Conservation (phyloP, 768 basidiomycete genomes). For the Pleurotus platypus region DNA sequence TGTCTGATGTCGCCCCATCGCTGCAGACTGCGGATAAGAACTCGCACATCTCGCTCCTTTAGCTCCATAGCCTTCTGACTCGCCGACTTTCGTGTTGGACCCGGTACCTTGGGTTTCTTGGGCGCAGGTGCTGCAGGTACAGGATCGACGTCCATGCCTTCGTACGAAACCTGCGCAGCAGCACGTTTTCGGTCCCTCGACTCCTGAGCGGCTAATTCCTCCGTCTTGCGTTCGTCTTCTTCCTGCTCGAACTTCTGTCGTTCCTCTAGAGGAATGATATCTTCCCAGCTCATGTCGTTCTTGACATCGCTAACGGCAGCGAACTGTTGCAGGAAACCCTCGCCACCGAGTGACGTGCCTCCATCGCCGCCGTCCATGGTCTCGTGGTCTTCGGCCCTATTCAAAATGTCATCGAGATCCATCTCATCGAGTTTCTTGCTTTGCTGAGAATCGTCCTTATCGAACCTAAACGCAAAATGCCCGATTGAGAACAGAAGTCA, state of each 20-base stretch:
- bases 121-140: constrained; percentile 54
- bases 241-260: constrained; percentile 82
- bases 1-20: constrained; percentile 97
- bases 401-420: constrained; percentile 98
- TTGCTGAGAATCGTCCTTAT: constrained; percentile 92
- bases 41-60: constrained; percentile 96
- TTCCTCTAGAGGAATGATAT: constrained; percentile 94
- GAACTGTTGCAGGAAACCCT: constrained; percentile 93
- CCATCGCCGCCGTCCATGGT: constrained; percentile 81
- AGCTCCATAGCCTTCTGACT: constrained; percentile 95
- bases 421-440: constrained; percentile 97
- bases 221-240: constrained; percentile 69
- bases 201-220: constrained; percentile 67
- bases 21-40: constrained; percentile 90
- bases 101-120: constrained; percentile 73
- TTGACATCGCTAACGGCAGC: constrained; percentile 97
- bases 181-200: constrained; percentile 77
- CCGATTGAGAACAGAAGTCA: constrained; percentile 9
- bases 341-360: constrained; percentile 94
- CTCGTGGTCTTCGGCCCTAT: constrained; percentile 95
- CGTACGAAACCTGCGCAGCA: constrained; percentile 84
- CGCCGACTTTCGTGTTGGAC: constrained; percentile 81
- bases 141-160: constrained; percentile 90
- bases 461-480: constrained; percentile 61
- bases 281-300: constrained; percentile 99